Conservation (phyloP, 1,284 basidiomycete genomes). For the Malassezia caprae region DNA sequence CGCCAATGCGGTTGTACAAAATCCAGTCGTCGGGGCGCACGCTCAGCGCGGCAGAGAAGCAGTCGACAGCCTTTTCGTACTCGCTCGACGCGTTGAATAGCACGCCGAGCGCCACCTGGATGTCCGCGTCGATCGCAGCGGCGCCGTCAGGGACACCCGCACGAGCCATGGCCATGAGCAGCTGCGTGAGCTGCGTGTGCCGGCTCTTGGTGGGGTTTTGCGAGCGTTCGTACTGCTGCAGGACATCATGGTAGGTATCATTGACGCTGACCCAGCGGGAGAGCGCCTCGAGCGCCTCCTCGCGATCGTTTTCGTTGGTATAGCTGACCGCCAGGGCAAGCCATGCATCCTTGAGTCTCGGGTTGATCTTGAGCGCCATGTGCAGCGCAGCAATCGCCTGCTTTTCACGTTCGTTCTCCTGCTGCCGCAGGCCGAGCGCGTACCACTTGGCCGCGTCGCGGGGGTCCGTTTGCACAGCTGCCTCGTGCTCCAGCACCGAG, state of each 20-base stretch:
- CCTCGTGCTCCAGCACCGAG: constrained; percentile 67
- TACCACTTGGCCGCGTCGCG: constrained; percentile 70
- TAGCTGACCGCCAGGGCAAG: constrained; percentile 82
- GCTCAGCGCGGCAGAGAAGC: constrained; percentile 77
- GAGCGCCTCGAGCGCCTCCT: constrained; percentile 64
- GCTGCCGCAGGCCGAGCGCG: constrained; percentile 87
- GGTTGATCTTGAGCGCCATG: constrained; percentile 71
- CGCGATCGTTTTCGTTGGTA: constrained; percentile 77
- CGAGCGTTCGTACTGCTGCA: constrained; percentile 45
- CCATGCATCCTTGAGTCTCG: constrained; percentile 58
- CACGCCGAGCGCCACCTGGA: constrained; percentile 88
- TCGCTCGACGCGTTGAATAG: constrained; percentile 81
- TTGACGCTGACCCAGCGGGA: constrained; percentile 61
- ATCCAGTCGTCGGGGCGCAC: constrained; percentile 87
- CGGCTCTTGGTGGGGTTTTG: background rate
- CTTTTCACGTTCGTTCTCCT: constrained; percentile 91
- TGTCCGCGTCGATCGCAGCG: constrained; percentile 61
- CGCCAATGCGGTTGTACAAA: constrained; percentile 88
- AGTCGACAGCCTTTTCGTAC: constrained; percentile 82
- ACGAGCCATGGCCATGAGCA: constrained; percentile 49
- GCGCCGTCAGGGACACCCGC: constrained; percentile 21
- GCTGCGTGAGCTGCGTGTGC: constrained; percentile 12
- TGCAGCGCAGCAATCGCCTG: constrained; percentile 78
- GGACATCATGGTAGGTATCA: constrained; percentile 52
- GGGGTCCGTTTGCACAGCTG: constrained; percentile 70